Percentiles rank a stretch among this genome's conserved stretches.
phyloP scores from a whole-genome alignment of 2,329 filamentous ascomycete genomes.

The Aspergillus sp. region DNA sequence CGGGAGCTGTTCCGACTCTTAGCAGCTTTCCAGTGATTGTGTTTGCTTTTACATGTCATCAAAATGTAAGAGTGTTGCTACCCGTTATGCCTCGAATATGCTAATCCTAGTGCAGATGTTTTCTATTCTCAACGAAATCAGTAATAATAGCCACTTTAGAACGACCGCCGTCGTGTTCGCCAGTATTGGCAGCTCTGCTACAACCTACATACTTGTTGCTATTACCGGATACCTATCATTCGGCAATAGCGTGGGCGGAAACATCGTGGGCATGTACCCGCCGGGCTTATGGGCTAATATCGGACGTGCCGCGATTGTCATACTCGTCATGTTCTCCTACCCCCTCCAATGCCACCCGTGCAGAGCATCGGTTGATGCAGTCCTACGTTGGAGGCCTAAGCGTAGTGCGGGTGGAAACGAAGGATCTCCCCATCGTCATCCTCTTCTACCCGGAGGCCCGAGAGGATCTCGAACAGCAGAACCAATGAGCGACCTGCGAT shows the following conservation, averaged over 20 bases:
- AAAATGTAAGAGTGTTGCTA: slow-evolving; percentile 67
- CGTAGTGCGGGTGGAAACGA: slow-evolving; percentile 39
- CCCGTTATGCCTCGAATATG: background rate
- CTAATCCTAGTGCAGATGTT: slow-evolving; percentile 70
- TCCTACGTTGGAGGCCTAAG: slow-evolving; percentile 83
- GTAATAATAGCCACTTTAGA: slow-evolving; percentile 75
- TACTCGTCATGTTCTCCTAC: slow-evolving; percentile 94
- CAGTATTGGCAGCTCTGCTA: slow-evolving; percentile 85
- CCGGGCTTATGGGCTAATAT: slow-evolving; percentile 83
- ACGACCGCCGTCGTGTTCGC: slow-evolving; percentile 76
- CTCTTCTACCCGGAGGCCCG: slow-evolving; percentile 35
- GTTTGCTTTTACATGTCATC: slow-evolving; percentile 99
- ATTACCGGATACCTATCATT: slow-evolving; percentile 96
- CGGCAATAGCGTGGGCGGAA: slow-evolving; percentile 82
- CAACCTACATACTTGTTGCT: slow-evolving; percentile 85
- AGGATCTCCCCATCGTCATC: slow-evolving; percentile 44
- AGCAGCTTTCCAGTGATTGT: slow-evolving; percentile 92
- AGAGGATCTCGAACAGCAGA: slow-evolving; percentile 48
- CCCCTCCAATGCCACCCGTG: slow-evolving; percentile 95
- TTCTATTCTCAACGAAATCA: slow-evolving; percentile 93
- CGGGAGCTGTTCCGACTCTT: slow-evolving; percentile 73
- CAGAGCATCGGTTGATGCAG: slow-evolving; percentile 89
- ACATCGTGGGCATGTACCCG: slow-evolving; percentile 89
- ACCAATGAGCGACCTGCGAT: slow-evolving; percentile 80
- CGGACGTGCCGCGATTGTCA: slow-evolving; percentile 89